Conservation (phyloP, 169 alveolate genomes). For the Plasmodium adleri region DNA sequence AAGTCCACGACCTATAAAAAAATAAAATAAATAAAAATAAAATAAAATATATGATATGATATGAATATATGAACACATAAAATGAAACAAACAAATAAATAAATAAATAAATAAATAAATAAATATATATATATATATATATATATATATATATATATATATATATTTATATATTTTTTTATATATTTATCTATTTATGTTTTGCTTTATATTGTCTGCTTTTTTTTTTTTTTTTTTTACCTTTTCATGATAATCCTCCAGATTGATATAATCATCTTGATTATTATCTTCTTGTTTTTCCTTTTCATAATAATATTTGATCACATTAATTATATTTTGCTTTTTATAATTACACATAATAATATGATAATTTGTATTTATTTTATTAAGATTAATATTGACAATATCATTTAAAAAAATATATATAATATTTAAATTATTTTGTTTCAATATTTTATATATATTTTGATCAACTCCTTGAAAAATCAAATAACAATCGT, state of each 20-base stretch:
- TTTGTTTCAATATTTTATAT: slow-evolving; percentile 4
- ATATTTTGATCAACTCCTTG: slow-evolving; percentile 10
- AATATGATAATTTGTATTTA: not conserved
- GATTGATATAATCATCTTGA: too few relatives aligned
- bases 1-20: not conserved
- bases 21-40: not conserved
- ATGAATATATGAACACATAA: not conserved
- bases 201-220: not conserved
- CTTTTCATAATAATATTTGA: slow-evolving; percentile 34
- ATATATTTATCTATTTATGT: too few relatives aligned
- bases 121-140: not conserved
- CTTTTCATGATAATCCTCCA: slow-evolving; percentile 7
- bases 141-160: too few relatives aligned
- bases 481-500: slow-evolving; percentile 13
- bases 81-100: not conserved
- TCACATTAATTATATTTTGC: slow-evolving; percentile 18
- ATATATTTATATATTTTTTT: too few relatives aligned
- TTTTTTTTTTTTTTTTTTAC: not conserved
- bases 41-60: too few relatives aligned
- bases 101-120: not conserved
- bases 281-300: not conserved
- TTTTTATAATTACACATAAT: slow-evolving; percentile 31
- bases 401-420: not conserved
- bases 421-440: not conserved
- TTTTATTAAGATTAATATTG: not conserved